phyloP scores from a whole-genome alignment of 1,139 yeast genomes.

The Zygotorulaspora mrakii region DNA sequence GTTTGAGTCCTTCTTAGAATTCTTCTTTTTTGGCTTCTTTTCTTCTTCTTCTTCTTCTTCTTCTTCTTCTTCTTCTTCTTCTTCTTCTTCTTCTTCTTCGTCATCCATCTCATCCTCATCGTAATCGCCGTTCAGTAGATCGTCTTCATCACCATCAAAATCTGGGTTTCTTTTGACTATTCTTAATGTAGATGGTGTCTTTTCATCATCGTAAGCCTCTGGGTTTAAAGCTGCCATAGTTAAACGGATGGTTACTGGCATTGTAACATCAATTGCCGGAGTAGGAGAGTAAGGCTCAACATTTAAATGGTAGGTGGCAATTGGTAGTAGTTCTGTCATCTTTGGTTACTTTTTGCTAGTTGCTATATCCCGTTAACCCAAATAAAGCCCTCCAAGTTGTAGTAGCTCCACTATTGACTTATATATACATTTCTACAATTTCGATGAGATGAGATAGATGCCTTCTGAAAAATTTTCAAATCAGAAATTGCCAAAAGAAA shows the following conservation, averaged over 20 bases:
- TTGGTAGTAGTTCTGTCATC: slow-evolving; percentile 72
- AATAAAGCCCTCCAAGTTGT: too few relatives aligned
- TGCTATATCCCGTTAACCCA: neutral
- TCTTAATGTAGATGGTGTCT: slow-evolving; percentile 83
- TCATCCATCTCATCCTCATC: slow-evolving; percentile 47
- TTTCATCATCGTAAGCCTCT: slow-evolving; percentile 71
- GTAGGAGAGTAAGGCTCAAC: slow-evolving; percentile 81
- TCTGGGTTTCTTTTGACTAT: slow-evolving; percentile 70
- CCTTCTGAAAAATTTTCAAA: slow-evolving; percentile 13
- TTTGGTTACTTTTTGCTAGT: slow-evolving; percentile 11
- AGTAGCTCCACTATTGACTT: too few relatives aligned
- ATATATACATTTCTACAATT: neutral
- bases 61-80: slow-evolving; percentile 38
- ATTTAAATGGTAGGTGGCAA: slow-evolving; percentile 81
- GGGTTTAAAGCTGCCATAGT: slow-evolving; percentile 97
- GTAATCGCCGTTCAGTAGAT: slow-evolving; percentile 29
- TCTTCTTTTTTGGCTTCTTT: neutral
- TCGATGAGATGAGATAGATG: slow-evolving; percentile 14
- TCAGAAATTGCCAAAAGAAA: slow-evolving; percentile 8
- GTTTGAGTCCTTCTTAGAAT: slow-evolving; percentile 30
- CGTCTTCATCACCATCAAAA: slow-evolving; percentile 52
- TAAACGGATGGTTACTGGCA: slow-evolving; percentile 83
- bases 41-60: slow-evolving; percentile 30
- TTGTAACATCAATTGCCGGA: slow-evolving; percentile 80
- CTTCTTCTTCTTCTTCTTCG: slow-evolving; percentile 44